Evolutionary conservation across 345 rosid genomes (phyloP), one percentile per base, ranked within the genome.

Genomic region (Microthlaspi erraticum): DNA sequence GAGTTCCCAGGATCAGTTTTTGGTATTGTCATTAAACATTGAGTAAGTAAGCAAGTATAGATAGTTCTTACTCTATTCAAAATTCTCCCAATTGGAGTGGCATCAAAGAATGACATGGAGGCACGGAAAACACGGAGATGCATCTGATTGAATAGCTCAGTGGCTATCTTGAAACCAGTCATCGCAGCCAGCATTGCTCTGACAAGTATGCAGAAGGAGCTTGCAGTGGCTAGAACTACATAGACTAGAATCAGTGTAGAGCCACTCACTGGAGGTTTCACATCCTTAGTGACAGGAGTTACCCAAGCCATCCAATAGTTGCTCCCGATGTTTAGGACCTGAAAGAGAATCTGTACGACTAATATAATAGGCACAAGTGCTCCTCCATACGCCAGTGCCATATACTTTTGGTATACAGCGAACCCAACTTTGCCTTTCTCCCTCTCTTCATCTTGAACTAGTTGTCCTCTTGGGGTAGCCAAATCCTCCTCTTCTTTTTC

Each of bases 271-370:
- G 82, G 84, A 60, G 85, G 66, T 13, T 26, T 70, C 60, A 74
- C 82, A 64, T 61, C 82, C 64, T 77, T 76, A 13, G 78, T 60
- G 36, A 67, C 68, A 0, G 91, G 91, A 74, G 88, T 82, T 49
- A 84, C 94, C 94, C 87, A 86, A 4, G 90, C 90, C 90, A 90
- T 86, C 97, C 92, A 90, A 38, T 88, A 88, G 63, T 86, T 88
- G 87, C 93, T 88, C 13, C 90, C 86, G 1, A 88, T 90, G 77
- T 86, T 90, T 44, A 90, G 84, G 44, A 73, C 0, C 81, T 90
- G 89, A 71, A 83, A 88, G 45, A 86, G 73, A 80, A 78, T 68
- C 51, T 86, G 92, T 5, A 80, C 84, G 56, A 84, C 61, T 60
- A 90, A 59, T 72, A 86, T 80, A 41, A 85, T 44, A 36, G 97